phyloP scores from a whole-genome alignment of 768 basidiomycete genomes.

The Lentinula sp. region DNA sequence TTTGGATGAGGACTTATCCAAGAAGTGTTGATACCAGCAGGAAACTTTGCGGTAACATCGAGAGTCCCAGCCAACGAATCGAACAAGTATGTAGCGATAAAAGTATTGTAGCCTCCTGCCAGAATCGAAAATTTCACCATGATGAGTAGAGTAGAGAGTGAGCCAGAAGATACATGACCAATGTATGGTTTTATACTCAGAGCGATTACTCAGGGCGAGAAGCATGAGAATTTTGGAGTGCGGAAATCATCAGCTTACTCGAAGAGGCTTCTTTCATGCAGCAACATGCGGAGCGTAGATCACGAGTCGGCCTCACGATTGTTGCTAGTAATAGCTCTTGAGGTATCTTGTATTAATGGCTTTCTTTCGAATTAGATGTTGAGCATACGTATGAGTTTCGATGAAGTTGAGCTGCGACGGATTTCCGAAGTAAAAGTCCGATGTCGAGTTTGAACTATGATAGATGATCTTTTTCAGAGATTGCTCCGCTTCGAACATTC shows the following conservation, averaged over 20 bases:
- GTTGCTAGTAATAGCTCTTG: background rate
- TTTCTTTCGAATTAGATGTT: no score
- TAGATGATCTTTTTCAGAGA: background rate
- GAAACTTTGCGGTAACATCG: constrained; percentile 35
- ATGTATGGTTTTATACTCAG: background rate
- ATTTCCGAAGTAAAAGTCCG: background rate
- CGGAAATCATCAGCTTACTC: background rate
- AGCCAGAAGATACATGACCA: background rate
- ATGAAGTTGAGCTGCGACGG: background rate
- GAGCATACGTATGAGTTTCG: no score
- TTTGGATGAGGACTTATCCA: constrained; percentile 53
- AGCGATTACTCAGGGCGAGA: background rate
- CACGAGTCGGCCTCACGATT: background rate
- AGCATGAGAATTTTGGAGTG: background rate
- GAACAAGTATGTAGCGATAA: constrained; percentile 44
- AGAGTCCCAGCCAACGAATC: constrained; percentile 42
- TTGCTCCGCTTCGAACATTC: background rate
- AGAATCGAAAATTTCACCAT: constrained; percentile 38
- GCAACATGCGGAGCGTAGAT: background rate
- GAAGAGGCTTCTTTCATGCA: background rate
- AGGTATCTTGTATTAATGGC: no score
- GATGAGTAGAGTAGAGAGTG: background rate
- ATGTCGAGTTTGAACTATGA: no score
- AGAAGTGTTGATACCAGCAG: constrained; percentile 44
- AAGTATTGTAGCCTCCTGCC: constrained; percentile 38